These are phyloP conservation scores for Mycena crocata DNA, from an alignment of 768 basidiomycete genomes.

Conservation along the genomic window DNA sequence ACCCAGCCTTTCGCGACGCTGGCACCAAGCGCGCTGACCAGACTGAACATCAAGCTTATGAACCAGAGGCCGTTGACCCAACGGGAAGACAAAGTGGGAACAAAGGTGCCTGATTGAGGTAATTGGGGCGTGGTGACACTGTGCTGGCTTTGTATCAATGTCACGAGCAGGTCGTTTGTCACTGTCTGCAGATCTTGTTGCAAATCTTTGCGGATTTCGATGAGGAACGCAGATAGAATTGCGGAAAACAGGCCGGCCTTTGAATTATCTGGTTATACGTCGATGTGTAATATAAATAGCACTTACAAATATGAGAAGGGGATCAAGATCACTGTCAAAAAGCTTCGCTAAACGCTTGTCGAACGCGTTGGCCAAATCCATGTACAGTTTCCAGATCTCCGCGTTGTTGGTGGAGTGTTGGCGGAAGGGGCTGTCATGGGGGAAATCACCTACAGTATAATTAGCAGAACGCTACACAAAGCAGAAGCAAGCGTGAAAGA, in stretches of 20 bases:
- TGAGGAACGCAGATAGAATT: slow-evolving; percentile 10
- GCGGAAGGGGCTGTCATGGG: too few species aligned
- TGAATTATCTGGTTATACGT: neutral
- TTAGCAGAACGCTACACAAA: too few species aligned
- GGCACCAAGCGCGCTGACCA: slow-evolving; percentile 8
- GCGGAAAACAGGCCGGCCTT: slow-evolving; percentile 6
- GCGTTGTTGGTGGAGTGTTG: neutral
- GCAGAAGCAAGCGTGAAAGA: too few species aligned
- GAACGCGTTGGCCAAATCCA: neutral
- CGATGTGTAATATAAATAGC: neutral
- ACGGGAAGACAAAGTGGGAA: neutral
- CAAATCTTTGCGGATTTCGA: neutral
- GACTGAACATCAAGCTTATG: slow-evolving; percentile 3
- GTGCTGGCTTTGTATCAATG: neutral
- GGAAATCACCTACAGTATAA: too few species aligned
- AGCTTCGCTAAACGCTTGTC: neutral
- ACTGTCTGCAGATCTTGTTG: neutral
- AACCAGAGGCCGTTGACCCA: slow-evolving; percentile 9
- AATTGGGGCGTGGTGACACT: neutral
- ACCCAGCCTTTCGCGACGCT: slow-evolving; percentile 9
- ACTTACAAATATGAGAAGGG: slow-evolving; percentile 8
- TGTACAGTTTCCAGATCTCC: neutral
- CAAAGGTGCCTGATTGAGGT: neutral
- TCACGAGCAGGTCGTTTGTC: slow-evolving; percentile 1
- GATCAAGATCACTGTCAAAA: slow-evolving; percentile 4